Percentiles rank a stretch among this genome's conserved stretches.
These are phyloP conservation scores for Rhododendron mucronatum DNA, from an alignment of 148 eudicot species.

Conservation along the genomic window DNA sequence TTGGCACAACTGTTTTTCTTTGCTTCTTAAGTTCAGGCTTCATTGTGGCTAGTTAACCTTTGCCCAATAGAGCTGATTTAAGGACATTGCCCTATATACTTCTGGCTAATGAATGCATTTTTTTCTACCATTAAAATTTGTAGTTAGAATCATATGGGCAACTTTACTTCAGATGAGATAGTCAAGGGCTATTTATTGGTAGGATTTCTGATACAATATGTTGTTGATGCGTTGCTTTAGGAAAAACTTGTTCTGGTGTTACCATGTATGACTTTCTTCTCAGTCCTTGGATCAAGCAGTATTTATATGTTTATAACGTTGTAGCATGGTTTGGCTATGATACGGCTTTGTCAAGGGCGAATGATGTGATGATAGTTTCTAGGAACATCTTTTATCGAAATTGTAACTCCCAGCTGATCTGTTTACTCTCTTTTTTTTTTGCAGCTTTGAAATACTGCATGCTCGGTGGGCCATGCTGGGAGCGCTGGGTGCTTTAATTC, in stretches of 20 bases:
- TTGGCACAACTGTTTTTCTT: neutral
- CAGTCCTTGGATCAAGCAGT: neutral
- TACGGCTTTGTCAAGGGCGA: neutral
- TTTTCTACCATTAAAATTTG: neutral
- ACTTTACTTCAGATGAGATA: neutral
- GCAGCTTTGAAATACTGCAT: conserved; percentile 92
- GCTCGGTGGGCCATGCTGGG: conserved; percentile 99
- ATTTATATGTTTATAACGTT: neutral
- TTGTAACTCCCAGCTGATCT: neutral
- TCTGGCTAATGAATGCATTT: neutral
- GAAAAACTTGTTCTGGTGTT: conserved; percentile 1
- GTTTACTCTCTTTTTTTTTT: conserved; percentile 1
- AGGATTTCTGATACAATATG: neutral
- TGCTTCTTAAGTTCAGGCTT: neutral
- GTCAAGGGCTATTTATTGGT: neutral
- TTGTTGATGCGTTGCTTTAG: neutral
- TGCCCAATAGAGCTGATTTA: neutral
- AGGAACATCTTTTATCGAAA: neutral
- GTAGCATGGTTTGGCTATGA: neutral
- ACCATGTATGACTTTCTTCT: neutral
- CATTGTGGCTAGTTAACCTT: neutral
- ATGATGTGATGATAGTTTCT: neutral
- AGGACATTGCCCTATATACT: neutral
- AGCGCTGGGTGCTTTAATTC: conserved; percentile 92
- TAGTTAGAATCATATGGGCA: neutral